These are phyloP conservation scores for Venturia nashicola DNA, from an alignment of 2,329 filamentous ascomycete genomes.

Conservation along the genomic window DNA sequence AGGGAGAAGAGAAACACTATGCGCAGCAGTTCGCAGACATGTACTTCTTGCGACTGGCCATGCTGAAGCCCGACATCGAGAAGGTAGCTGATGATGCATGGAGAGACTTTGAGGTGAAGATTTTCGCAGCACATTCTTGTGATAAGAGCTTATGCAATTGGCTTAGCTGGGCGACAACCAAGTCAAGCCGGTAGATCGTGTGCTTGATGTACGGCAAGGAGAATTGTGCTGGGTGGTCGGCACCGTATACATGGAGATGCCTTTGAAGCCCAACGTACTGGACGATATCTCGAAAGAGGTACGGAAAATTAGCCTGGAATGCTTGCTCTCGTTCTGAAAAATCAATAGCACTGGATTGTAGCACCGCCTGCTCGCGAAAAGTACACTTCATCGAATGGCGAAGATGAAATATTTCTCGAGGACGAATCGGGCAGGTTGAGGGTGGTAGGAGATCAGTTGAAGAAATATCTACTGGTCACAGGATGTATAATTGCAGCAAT, in stretches of 20 bases:
- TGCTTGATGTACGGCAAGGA: constrained; percentile 90
- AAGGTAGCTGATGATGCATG: constrained; percentile 62
- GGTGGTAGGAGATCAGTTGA: constrained; percentile 59
- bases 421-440: constrained; percentile 86
- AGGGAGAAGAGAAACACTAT: constrained; percentile 54
- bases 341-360: constrained; percentile 67
- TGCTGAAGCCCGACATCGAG: constrained; percentile 76
- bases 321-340: constrained; percentile 3
- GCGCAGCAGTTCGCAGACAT: constrained; percentile 95
- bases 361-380: constrained; percentile 66
- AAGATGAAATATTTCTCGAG: constrained; percentile 67
- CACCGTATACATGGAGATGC: constrained; percentile 96
- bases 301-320: constrained; percentile 10
- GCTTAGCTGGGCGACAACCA: constrained; percentile 58
- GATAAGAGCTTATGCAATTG: constrained; percentile 11
- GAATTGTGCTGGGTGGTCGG: constrained; percentile 91
- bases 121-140: not conserved
- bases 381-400: constrained; percentile 53
- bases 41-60: constrained; percentile 85
- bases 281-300: constrained; percentile 92
- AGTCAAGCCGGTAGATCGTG: constrained; percentile 67
- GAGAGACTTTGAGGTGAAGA: constrained; percentile 51
- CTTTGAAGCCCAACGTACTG: constrained; percentile 86
- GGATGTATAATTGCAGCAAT: constrained; percentile 90
- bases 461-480: constrained; percentile 65